Percentiles rank a stretch among this genome's conserved stretches.
These are phyloP conservation scores for Populus hybrid DNA, from an alignment of 441 rosid genomes.

Conservation along the genomic window DNA sequence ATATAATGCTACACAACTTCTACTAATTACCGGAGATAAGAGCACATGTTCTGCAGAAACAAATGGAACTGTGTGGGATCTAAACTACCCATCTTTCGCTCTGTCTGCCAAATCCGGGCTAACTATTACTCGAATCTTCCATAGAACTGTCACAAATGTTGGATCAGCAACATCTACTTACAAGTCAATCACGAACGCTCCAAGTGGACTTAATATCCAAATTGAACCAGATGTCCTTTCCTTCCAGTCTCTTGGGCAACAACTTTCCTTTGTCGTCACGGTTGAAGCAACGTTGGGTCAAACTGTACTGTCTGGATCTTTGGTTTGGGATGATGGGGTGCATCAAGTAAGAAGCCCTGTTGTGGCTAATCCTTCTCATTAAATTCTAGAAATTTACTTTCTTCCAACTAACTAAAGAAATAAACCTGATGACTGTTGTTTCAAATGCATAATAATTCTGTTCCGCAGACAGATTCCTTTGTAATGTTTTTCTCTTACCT, in stretches of 20 bases:
- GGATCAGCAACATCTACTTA: constrained; percentile 40
- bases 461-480: too few species aligned
- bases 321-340: constrained; percentile 51
- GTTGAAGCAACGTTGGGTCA: constrained; percentile 24
- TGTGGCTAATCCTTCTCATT: constrained; percentile 28
- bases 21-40: constrained; percentile 35
- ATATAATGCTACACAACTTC: constrained; percentile 28
- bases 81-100: constrained; percentile 65
- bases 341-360: constrained; percentile 60
- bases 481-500: too few species aligned
- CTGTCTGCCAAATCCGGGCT: constrained; percentile 15
- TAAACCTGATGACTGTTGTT: neutral
- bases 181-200: constrained; percentile 23
- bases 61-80: constrained; percentile 44
- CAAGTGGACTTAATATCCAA: constrained; percentile 25
- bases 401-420: neutral
- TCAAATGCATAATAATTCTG: too few species aligned
- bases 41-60: constrained; percentile 32
- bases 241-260: constrained; percentile 32
- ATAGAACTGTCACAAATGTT: constrained; percentile 55
- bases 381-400: neutral
- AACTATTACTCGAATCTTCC: constrained; percentile 24
- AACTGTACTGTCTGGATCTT: constrained; percentile 24
- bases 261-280: constrained; percentile 33
- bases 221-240: constrained; percentile 37